Evolutionary conservation across 139 green algal genomes (phyloP), one percentile per base, ranked within the genome.

Genomic region (Nannochloris sp.): DNA sequence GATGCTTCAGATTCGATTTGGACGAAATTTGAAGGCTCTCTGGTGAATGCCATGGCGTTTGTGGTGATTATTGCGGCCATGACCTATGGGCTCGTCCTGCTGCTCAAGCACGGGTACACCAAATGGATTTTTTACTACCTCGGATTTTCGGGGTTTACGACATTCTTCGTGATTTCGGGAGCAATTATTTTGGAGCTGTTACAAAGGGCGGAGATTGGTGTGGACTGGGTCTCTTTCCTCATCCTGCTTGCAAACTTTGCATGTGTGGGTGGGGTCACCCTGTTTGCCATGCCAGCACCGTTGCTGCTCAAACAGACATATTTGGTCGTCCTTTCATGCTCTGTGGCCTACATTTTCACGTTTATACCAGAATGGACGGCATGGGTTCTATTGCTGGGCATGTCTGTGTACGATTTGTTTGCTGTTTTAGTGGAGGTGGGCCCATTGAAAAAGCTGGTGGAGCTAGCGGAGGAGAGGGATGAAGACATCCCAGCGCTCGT

Each of bases 301-400:
- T 65, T 97, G 29, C 31, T 91, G 3, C 48, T 94, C 55, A 96
- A 95, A 68, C 86, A 93, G 65, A 75, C 65, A 20, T 96, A 96
- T 78, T 72, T 95, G 14, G 77, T 97, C 17, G 72, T 82, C 58
- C 82, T 86, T 13, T 87, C 88, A 59, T 76, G 93, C 36, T 80
- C 93, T 17, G 79, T 88, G 0, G 91, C 93, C 2, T 97, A 86
- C 71, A 83, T 94, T 57, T 99, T 99, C 83, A 97, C 91, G 9
- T 87, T 79, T 64, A 89, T 97, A 3, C 88, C 93, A 0, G 88
- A 96, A 65, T 99, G 93, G 93, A 97, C 89, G 17, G 92, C 85
- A 26, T 99, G 93, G 93, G 66, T 91, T 49, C 75, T 99, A 66
- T 80, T 99, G 14, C 56, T 84, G 0, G 76, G 83, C 45, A 97